Conservation (phyloP, 805 yeast genomes). For the Candida ascalaphidarum region DNA sequence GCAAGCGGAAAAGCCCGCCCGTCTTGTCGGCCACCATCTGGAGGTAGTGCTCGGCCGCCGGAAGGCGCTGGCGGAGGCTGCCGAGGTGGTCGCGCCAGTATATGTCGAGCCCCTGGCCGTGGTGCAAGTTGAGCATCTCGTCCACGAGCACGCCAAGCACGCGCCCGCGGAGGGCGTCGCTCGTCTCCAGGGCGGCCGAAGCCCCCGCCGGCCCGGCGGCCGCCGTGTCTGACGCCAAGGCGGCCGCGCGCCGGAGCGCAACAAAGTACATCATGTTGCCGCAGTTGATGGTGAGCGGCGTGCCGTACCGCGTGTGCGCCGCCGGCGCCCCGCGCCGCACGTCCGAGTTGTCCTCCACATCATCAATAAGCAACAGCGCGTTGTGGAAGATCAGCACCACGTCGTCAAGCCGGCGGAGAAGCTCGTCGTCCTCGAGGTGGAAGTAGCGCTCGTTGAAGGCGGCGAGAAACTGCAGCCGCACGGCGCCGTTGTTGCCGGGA, state of each 20-base stretch:
- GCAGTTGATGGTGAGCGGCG: conserved; percentile 72
- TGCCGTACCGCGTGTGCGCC: conserved; percentile 72
- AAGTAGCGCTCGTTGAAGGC: conserved; percentile 27
- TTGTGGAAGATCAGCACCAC: conserved; percentile 27
- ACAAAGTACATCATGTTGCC: conserved; percentile 77
- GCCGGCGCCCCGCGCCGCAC: conserved; percentile 72
- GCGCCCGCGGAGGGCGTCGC: conserved; percentile 11
- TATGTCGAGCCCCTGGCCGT: conserved; percentile 86
- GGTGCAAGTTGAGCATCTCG: conserved; percentile 73
- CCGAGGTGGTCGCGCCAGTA: conserved; percentile 66
- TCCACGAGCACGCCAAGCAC: conserved; percentile 43
- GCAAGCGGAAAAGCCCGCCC: conserved; percentile 78
- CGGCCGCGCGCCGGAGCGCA: conserved; percentile 45
- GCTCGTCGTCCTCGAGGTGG: conserved; percentile 13
- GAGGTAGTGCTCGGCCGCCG: conserved; percentile 41
- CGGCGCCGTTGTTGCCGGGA: conserved; percentile 24
- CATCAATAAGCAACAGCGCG: conserved; percentile 51
- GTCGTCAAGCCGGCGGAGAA: conserved; percentile 17
- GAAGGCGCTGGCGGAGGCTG: conserved; percentile 9
- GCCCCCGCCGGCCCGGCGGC: too few species aligned
- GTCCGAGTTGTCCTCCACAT: conserved; percentile 73
- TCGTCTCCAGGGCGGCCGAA: conserved; percentile 8
- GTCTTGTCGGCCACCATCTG: conserved; percentile 82
- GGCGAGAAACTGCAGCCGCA: conserved; percentile 19
- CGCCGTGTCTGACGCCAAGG: not conserved